Conservation (phyloP, 768 basidiomycete genomes). For the Sistotremastrum suecicum region DNA sequence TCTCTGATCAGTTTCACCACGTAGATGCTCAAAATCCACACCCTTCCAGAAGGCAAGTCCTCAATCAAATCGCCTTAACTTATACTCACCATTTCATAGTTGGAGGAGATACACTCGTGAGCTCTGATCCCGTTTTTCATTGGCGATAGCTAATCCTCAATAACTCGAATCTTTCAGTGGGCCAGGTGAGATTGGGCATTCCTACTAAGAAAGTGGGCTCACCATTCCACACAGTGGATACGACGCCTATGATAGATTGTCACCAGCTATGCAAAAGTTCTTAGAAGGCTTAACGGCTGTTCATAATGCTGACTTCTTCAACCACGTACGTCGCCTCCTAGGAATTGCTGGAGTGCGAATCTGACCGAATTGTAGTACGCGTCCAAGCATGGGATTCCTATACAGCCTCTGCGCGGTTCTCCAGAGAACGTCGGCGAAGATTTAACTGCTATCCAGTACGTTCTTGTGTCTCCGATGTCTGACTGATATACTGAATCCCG, state of each 20-base stretch:
- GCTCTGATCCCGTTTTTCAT: too few species aligned
- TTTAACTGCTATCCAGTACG: constrained; percentile 37
- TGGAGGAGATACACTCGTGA: too few species aligned
- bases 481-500: too few species aligned
- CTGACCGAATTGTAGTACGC: constrained; percentile 16
- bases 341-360: neutral
- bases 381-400: constrained; percentile 13
- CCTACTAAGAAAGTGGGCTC: too few species aligned
- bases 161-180: constrained; percentile 1
- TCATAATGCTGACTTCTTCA: constrained; percentile 32
- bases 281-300: constrained; percentile 45
- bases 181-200: constrained; percentile 2
- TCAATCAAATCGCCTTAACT: neutral
- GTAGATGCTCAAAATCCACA: constrained; percentile 22
- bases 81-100: too few species aligned
- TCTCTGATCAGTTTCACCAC: constrained; percentile 8
- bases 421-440: constrained; percentile 36
- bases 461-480: neutral
- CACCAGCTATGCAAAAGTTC: constrained; percentile 36
- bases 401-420: constrained; percentile 33
- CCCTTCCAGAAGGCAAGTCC: constrained; percentile 11
- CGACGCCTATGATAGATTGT: constrained; percentile 51
- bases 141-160: too few species aligned
- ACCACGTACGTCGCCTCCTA: constrained; percentile 15
- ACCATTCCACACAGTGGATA: constrained; percentile 22